phyloP scores from a whole-genome alignment of 2,329 filamentous ascomycete genomes.

The Exophiala viscosa region DNA sequence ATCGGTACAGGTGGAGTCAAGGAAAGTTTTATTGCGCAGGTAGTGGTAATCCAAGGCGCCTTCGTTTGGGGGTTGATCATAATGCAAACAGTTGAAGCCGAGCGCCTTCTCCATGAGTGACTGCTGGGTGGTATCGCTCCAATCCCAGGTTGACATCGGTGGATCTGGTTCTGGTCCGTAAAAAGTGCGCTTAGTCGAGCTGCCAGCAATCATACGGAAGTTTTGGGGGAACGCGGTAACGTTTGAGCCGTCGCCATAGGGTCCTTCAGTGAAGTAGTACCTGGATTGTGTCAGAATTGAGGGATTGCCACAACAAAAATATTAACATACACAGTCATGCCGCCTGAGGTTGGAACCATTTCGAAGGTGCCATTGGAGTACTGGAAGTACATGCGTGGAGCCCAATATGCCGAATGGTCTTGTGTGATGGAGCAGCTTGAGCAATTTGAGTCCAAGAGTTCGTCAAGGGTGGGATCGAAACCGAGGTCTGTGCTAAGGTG shows the following conservation, averaged over 20 bases:
- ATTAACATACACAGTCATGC: conserved; percentile 73
- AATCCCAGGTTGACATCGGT: conserved; percentile 67
- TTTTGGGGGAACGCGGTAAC: conserved; percentile 64
- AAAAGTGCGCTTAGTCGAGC: conserved; percentile 65
- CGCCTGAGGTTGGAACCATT: conserved; percentile 69
- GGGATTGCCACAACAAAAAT: background rate
- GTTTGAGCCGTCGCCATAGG: conserved; percentile 5
- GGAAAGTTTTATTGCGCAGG: conserved; percentile 71
- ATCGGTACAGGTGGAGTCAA: conserved; percentile 77
- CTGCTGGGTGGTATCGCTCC: conserved; percentile 62
- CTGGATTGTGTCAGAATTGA: conserved; percentile 39
- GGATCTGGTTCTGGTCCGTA: conserved; percentile 63
- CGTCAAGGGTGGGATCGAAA: conserved; percentile 51
- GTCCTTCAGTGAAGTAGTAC: conserved; percentile 71
- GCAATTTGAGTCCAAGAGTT: conserved; percentile 62
- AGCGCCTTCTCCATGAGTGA: conserved; percentile 74
- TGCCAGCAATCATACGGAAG: conserved; percentile 80
- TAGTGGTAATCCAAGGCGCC: conserved; percentile 75
- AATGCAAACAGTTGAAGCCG: conserved; percentile 95
- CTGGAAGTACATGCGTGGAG: conserved; percentile 73
- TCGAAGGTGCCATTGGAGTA: conserved; percentile 64
- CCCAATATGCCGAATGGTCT: conserved; percentile 89
- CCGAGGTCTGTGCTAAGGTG: conserved; percentile 56
- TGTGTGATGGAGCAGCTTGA: conserved; percentile 76
- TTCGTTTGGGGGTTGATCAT: conserved; percentile 58